Evolutionary conservation across 768 basidiomycete species (phyloP).

Genomic region (Mycena chlorophos): DNA sequence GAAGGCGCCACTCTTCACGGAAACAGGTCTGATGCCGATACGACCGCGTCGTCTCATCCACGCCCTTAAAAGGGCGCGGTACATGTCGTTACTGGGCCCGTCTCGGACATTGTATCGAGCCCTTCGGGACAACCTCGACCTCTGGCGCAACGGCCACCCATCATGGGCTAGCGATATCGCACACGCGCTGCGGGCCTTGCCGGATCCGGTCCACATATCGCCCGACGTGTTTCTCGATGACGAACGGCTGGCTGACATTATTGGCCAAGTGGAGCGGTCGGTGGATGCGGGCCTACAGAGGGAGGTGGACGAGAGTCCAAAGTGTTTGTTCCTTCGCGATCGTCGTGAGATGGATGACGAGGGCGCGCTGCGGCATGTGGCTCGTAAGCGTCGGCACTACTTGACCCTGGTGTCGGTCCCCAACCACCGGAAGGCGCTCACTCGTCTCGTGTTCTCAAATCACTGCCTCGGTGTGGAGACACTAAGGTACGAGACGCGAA

Average conservation of each 20-base stretch:
- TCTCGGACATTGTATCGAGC: not conserved
- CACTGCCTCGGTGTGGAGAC: not conserved
- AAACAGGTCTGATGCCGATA: constrained; percentile 14
- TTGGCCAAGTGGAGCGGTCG: not conserved
- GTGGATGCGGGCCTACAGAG: constrained; percentile 3
- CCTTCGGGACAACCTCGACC: not conserved
- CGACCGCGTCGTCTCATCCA: constrained; percentile 7
- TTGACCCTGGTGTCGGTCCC: not conserved
- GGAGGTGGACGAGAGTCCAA: not conserved
- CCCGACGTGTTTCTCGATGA: not conserved
- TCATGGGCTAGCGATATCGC: constrained; percentile 6
- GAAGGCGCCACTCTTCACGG: constrained; percentile 10
- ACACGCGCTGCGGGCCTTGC: not conserved
- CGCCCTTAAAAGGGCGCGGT: not conserved
- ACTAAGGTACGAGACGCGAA: not conserved
- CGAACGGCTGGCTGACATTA: not conserved
- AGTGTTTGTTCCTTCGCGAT: constrained; percentile 2
- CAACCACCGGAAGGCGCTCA: not conserved
- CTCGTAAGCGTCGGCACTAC: not conserved
- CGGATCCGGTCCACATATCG: not conserved
- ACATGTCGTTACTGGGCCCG: not conserved
- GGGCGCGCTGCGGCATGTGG: not conserved
- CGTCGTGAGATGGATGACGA: not conserved
- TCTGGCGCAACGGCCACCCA: not conserved
- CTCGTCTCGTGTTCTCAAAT: not conserved